Evolutionary conservation across 331 rosid genomes (phyloP).

Genomic region (Quercus tomentella): DNA sequence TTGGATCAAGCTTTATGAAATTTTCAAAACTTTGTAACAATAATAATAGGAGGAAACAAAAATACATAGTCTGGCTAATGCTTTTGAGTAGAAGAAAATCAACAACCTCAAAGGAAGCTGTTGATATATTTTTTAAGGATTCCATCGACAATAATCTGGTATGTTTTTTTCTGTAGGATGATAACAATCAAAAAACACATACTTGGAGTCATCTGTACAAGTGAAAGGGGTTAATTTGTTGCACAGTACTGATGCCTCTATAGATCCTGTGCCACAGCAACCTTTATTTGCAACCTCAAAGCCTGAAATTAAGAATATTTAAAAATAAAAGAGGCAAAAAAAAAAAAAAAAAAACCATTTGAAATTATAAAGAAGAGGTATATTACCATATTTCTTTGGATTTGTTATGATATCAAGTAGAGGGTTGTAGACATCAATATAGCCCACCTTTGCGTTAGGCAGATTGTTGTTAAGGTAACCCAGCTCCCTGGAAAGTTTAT

Average conservation of each 20-base stretch:
- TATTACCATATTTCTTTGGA: conserved; percentile 37
- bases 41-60: no score
- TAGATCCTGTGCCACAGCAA: conserved; percentile 51
- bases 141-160: conserved; percentile 26
- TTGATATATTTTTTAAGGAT: conserved; percentile 25
- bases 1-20: no score
- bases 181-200: conserved; percentile 56
- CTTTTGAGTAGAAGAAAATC: no score
- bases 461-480: conserved; percentile 15
- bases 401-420: conserved; percentile 41
- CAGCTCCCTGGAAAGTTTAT: conserved; percentile 19
- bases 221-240: conserved; percentile 9
- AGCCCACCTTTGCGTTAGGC: conserved; percentile 28
- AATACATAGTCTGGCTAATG: background rate
- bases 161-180: conserved; percentile 51
- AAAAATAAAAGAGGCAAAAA: background rate
- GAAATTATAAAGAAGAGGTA: background rate
- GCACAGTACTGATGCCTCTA: conserved; percentile 44
- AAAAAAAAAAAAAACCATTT: background rate
- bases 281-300: conserved; percentile 43
- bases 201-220: conserved; percentile 33
- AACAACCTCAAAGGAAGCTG: conserved; percentile 14
- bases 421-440: conserved; percentile 36
- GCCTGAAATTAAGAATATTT: conserved; percentile 27
- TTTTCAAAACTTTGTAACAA: no score